These are phyloP conservation scores for Pseudonectria buxi DNA, from an alignment of 2,329 filamentous ascomycete genomes.

Conservation along the genomic window DNA sequence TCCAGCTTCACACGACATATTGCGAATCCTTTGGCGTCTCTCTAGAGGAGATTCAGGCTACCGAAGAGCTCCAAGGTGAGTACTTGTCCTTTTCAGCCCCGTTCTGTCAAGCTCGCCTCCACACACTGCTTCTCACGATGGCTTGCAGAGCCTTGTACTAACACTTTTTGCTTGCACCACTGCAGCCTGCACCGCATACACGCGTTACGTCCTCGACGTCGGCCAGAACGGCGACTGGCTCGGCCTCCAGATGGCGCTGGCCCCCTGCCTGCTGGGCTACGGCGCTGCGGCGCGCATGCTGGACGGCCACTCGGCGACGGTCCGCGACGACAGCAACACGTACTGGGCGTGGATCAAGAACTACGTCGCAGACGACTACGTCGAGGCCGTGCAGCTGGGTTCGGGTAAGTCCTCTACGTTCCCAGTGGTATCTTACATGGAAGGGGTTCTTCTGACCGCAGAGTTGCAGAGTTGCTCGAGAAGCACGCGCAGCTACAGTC, in stretches of 20 bases:
- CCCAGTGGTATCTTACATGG: background rate
- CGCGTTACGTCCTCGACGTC: conserved; percentile 79
- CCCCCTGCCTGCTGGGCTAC: conserved; percentile 88
- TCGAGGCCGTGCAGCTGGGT: conserved; percentile 62
- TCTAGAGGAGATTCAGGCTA: conserved; percentile 62
- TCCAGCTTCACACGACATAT: conserved; percentile 73
- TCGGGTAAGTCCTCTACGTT: conserved; percentile 47
- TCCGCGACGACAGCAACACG: conserved; percentile 52
- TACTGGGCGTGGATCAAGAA: conserved; percentile 93
- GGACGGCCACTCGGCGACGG: conserved; percentile 53
- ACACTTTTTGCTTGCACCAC: conserved; percentile 3
- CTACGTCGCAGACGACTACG: conserved; percentile 77
- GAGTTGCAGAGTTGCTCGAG: conserved; percentile 62
- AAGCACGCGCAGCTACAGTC: conserved; percentile 67
- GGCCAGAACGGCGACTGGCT: conserved; percentile 85
- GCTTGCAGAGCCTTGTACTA: too few species aligned
- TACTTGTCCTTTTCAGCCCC: background rate
- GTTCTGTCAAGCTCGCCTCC: conserved; percentile 1
- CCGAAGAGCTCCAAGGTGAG: conserved; percentile 67
- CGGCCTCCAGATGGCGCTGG: conserved; percentile 74
- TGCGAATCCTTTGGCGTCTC: conserved; percentile 76
- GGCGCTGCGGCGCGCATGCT: conserved; percentile 69
- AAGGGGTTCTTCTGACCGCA: conserved; percentile 2
- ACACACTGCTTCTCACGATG: background rate
- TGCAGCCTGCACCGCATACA: conserved; percentile 72